phyloP scores from a whole-genome alignment of 345 rosid genomes.

The Sisymbrium irio region DNA sequence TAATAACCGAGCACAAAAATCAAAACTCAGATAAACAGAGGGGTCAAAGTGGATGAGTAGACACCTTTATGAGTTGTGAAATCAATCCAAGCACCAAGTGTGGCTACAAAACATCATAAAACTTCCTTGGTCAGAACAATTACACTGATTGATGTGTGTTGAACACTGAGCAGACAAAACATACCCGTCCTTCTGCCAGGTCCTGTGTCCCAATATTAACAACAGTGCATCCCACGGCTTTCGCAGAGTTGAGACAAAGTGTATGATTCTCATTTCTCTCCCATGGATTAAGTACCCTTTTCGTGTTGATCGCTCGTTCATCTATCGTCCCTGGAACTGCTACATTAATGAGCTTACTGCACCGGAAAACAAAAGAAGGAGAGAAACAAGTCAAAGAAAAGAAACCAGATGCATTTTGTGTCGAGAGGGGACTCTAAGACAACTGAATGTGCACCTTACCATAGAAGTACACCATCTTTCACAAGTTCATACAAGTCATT shows the following conservation, averaged over 20 bases:
- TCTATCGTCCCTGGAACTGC: slow-evolving; percentile 92
- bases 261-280: slow-evolving; percentile 97
- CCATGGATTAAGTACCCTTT: slow-evolving; percentile 80
- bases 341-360: slow-evolving; percentile 87
- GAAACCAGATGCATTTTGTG: background rate
- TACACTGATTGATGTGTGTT: background rate
- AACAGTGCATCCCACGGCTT: slow-evolving; percentile 86
- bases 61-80: slow-evolving; percentile 92
- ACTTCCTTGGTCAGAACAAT: background rate
- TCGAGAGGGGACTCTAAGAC: background rate
- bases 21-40: background rate
- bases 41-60: background rate
- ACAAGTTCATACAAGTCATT: slow-evolving; percentile 72
- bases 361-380: background rate
- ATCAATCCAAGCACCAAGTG: slow-evolving; percentile 87
- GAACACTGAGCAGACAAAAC: slow-evolving; percentile 27
- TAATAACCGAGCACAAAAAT: background rate
- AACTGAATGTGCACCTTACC: slow-evolving; percentile 43
- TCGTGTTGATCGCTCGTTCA: slow-evolving; percentile 86
- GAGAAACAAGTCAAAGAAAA: slow-evolving; percentile 20
- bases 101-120: slow-evolving; percentile 54
- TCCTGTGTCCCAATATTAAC: slow-evolving; percentile 85
- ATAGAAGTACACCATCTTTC: slow-evolving; percentile 87
- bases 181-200: slow-evolving; percentile 85
- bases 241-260: slow-evolving; percentile 89